phyloP scores from a whole-genome alignment of 208 protist genomes.

The Porcisia hertigi region DNA sequence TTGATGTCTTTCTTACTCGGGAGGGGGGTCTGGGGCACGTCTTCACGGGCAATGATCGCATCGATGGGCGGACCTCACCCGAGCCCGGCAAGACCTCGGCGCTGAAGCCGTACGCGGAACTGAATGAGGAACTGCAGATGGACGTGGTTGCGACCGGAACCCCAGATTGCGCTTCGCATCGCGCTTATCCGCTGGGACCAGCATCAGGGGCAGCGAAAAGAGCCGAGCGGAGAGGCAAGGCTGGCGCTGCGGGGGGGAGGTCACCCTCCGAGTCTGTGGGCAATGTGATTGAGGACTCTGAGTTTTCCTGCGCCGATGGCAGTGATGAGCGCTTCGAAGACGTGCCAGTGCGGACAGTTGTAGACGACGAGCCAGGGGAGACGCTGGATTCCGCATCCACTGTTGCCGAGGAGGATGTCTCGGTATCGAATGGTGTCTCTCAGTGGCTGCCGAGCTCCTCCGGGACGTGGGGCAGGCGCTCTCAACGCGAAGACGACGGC shows the following conservation, averaged over 20 bases:
- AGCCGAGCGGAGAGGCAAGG: neutral
- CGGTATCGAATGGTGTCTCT: neutral
- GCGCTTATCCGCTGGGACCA: no score
- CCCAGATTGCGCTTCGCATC: no score
- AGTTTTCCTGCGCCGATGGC: neutral
- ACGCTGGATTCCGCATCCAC: neutral
- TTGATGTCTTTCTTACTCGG: conserved; percentile 2
- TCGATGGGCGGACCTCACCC: neutral
- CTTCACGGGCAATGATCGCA: neutral
- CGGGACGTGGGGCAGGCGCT: neutral
- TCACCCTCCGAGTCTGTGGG: neutral
- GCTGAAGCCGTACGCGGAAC: neutral
- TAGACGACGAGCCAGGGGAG: no score
- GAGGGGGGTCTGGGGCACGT: neutral
- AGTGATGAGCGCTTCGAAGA: neutral
- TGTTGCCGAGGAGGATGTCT: neutral
- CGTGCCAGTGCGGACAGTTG: neutral
- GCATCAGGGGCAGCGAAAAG: neutral
- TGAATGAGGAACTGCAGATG: neutral
- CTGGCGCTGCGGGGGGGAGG: neutral
- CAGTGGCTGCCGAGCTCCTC: neutral
- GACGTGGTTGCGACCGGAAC: neutral
- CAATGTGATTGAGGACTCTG: neutral
- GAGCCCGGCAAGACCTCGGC: neutral
- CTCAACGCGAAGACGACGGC: neutral